phyloP scores from a whole-genome alignment of 108 stramenopile genomes.

The Chaetoceros tenuissimus region DNA sequence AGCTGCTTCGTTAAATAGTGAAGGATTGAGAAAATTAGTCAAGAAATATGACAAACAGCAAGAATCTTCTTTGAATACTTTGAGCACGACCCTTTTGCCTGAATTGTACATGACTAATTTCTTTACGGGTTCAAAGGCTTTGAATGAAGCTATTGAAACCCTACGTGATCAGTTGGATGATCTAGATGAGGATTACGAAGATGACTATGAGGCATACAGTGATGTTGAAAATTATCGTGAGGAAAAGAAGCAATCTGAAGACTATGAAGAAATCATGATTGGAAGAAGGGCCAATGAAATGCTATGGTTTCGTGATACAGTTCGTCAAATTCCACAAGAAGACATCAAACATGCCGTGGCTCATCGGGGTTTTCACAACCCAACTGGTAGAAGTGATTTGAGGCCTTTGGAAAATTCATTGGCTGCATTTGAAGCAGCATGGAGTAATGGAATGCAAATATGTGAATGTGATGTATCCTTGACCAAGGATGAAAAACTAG shows the following conservation, averaged over 20 bases:
- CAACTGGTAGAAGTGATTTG: slow-evolving; percentile 36
- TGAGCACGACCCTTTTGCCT: slow-evolving; percentile 39
- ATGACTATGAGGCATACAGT: neutral
- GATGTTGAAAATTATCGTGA: neutral
- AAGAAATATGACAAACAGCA: slow-evolving; percentile 65
- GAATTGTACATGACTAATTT: slow-evolving; percentile 46
- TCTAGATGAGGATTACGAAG: slow-evolving; percentile 6
- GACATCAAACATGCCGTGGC: slow-evolving; percentile 36
- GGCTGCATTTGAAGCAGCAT: slow-evolving; percentile 59
- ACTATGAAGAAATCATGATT: slow-evolving; percentile 5
- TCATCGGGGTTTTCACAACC: slow-evolving; percentile 69
- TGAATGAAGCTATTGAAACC: slow-evolving; percentile 38
- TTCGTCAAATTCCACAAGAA: slow-evolving; percentile 9
- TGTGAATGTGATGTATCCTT: slow-evolving; percentile 76
- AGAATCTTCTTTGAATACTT: neutral
- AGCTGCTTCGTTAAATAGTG: slow-evolving; percentile 48
- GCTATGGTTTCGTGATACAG: slow-evolving; percentile 40
- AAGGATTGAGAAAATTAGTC: slow-evolving; percentile 60
- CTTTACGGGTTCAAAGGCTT: slow-evolving; percentile 23
- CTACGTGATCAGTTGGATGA: slow-evolving; percentile 31
- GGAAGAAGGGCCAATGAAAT: slow-evolving; percentile 38
- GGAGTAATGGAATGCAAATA: slow-evolving; percentile 59
- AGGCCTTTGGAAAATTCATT: slow-evolving; percentile 69
- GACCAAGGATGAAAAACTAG: slow-evolving; percentile 70
- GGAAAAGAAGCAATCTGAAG: neutral